Conservation (phyloP, 345 rosid species). For the Eucalyptus victrix region DNA sequence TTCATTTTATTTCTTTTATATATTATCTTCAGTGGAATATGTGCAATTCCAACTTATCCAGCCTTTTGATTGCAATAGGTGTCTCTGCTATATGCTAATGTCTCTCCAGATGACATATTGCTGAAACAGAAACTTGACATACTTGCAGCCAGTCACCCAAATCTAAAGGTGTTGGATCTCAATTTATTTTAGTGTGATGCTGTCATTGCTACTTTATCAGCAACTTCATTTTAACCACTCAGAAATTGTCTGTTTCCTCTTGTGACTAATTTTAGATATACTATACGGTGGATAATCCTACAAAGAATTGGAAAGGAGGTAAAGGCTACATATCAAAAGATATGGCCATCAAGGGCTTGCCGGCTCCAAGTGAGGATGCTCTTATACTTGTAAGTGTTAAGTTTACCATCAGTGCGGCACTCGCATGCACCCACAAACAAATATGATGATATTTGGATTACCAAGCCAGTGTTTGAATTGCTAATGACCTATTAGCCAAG, state of each 20-base stretch:
- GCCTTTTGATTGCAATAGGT: conserved; percentile 27
- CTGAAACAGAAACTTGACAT: conserved; percentile 83
- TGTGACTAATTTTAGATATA: conserved; percentile 32
- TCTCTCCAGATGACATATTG: conserved; percentile 90
- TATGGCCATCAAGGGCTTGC: conserved; percentile 70
- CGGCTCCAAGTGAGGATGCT: conserved; percentile 69
- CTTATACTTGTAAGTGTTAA: conserved; percentile 61
- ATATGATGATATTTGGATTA: not conserved
- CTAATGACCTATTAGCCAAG: not conserved
- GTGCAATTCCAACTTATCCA: not conserved
- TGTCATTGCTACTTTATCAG: not conserved
- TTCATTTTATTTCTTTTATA: not conserved
- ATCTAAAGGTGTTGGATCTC: conserved; percentile 46
- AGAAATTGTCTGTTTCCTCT: not conserved
- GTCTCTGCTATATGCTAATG: conserved; percentile 75
- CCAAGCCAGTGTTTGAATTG: not conserved
- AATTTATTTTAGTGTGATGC: not conserved
- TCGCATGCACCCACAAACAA: not conserved
- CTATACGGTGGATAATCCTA: conserved; percentile 82
- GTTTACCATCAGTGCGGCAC: not conserved
- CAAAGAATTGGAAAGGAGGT: conserved; percentile 92
- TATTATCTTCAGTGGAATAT: not conserved
- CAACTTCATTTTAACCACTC: not conserved
- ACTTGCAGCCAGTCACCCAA: conserved; percentile 76
- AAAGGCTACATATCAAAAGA: conserved; percentile 74